These are phyloP conservation scores for Fusarium sp. DNA, from an alignment of 2,329 filamentous ascomycete genomes.

Conservation along the genomic window DNA sequence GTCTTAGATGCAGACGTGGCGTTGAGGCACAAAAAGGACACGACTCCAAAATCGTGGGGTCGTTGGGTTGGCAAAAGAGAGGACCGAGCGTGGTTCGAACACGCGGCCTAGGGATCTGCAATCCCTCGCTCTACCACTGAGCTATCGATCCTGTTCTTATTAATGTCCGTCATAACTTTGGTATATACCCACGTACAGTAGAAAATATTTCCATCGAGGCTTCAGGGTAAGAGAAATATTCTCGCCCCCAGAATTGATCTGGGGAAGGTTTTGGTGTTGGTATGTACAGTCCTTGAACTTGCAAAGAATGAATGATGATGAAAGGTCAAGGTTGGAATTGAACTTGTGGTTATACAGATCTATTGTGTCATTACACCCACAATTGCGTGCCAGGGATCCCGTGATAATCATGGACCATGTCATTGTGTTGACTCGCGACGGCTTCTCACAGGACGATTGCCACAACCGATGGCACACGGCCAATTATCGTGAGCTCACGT, in stretches of 20 bases:
- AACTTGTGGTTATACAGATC: neutral
- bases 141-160: slow-evolving; percentile 30
- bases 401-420: slow-evolving; percentile 3
- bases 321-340: neutral
- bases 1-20: neutral
- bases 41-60: neutral
- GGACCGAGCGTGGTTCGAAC: slow-evolving; percentile 38
- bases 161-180: fast-evolving
- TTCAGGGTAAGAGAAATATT: neutral
- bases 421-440: slow-evolving; percentile 1
- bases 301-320: neutral
- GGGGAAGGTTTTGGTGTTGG: neutral
- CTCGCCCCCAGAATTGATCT: too few species aligned
- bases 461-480: neutral
- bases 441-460: neutral
- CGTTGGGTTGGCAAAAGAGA: slow-evolving; percentile 7
- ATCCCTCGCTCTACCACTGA: slow-evolving; percentile 38
- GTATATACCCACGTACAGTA: fast-evolving
- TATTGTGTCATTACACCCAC: neutral
- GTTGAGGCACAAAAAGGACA: slow-evolving; percentile 18
- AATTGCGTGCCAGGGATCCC: slow-evolving; percentile 9
- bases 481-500: fast-evolving
- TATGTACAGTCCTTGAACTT: neutral
- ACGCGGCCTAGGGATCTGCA: slow-evolving; percentile 37
- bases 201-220: fast-evolving